Base-by-base conservation (phyloP, 148 eudicot genomes). In the Fagopyrum esculentum region DNA sequence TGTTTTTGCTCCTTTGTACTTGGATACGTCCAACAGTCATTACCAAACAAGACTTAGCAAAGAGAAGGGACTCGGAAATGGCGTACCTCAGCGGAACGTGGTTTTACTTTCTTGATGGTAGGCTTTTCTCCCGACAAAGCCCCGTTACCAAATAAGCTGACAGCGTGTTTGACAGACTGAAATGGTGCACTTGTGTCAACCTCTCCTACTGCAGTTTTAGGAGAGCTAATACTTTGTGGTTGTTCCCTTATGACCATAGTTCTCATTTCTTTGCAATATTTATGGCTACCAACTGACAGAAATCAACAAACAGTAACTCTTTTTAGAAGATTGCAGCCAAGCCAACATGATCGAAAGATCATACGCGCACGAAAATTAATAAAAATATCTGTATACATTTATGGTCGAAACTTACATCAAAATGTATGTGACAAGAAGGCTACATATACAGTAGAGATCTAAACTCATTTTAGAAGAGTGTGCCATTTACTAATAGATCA, bases 141-240 rank as follows among this genome's bases (percentile, higher is more conserved):
- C 64, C 89, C 94, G 82, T 92, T 97, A 10, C 97, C 97, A 83
- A 95, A 95, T 75, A 95, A 86, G 81, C 74, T 95, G 82, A 92
- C 96, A 52, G 97, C 99, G 88, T 95, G 97, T 82, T 95, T 95
- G 59, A 95, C 99, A 60, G 99, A 95, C 76, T 92, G 99, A 85
- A 95, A 92, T 13, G 97, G 97, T 74, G 99, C 91, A 80, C 99
- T 86, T 17, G 99, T 95, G 79, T 95, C 97, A 75, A 95, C 90
- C 81, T 95, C 99, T 73, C 97, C 99, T 46, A 92, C 92, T 81
- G 77, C 92, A 69, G 77, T 90, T 84, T 90, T 95, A 5, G 89
- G 80, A 68, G 96, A 90, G 69, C 82, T 90, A 19, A 82, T 80
- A 76, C 75, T 76, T 78, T 84, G 85, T 4, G 87, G 75, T 48